These are phyloP conservation scores for Ceratocystis harringtonii DNA, from an alignment of 2,329 filamentous ascomycete species.

Conservation along the genomic window DNA sequence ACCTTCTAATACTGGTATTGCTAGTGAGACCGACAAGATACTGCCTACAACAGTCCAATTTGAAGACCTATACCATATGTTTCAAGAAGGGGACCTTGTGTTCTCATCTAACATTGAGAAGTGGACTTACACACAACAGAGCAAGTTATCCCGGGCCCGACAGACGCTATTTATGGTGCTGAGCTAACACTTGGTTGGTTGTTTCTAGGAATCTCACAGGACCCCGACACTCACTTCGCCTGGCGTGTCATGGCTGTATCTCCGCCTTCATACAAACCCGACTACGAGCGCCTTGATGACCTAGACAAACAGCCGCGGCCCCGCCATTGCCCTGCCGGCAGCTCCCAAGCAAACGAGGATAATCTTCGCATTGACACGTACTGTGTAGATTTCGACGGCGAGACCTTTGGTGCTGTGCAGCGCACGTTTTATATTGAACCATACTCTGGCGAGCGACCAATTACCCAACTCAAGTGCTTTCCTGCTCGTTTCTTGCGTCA, in stretches of 20 bases:
- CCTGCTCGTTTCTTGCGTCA: not conserved
- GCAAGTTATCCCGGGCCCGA: not conserved
- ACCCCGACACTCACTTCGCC: constrained; percentile 27
- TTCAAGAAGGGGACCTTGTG: not conserved
- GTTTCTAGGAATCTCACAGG: constrained; percentile 14
- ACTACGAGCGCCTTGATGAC: constrained; percentile 1
- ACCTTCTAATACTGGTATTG: not conserved
- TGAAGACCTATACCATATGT: not conserved
- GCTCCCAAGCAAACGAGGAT: not conserved
- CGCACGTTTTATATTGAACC: not conserved
- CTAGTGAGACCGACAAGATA: not conserved
- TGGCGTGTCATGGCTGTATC: constrained; percentile 23
- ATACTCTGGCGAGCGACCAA: not conserved
- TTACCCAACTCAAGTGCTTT: not conserved
- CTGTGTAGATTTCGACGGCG: not conserved
- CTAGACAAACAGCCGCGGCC: not conserved
- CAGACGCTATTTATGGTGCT: not conserved
- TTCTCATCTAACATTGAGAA: not conserved
- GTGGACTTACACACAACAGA: not conserved
- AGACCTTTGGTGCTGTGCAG: not conserved
- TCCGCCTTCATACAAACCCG: constrained; percentile 8
- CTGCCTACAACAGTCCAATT: not conserved
- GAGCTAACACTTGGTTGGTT: not conserved
- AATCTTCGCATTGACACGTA: not conserved
- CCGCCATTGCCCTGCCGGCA: too few species aligned